phyloP scores from a whole-genome alignment of 148 eudicot genomes.

The Vaccinium myrtillus region DNA sequence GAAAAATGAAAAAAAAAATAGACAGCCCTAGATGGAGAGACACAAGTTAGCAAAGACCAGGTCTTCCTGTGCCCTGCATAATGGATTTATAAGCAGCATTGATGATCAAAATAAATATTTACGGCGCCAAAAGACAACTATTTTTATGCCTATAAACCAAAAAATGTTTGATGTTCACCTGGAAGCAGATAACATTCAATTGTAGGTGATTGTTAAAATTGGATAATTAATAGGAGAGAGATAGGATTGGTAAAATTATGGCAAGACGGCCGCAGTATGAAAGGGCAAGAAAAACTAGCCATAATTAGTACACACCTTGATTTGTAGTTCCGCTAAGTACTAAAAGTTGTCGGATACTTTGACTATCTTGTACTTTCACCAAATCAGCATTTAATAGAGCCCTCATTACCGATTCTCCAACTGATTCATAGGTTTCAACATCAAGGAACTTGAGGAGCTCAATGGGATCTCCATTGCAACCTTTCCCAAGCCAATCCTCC shows the following conservation, averaged over 20 bases:
- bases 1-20: background rate
- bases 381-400: constrained; percentile 69
- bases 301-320: constrained; percentile 51
- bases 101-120: background rate
- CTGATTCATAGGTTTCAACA: constrained; percentile 91
- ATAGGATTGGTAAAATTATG: background rate
- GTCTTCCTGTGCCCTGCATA: background rate
- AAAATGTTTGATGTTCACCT: background rate
- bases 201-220: constrained; percentile 7
- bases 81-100: background rate
- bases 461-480: constrained; percentile 71
- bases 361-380: constrained; percentile 53
- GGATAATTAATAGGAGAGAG: background rate
- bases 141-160: background rate
- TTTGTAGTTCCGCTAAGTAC: constrained; percentile 29
- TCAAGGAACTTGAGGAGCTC: constrained; percentile 90
- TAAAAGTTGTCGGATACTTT: constrained; percentile 48
- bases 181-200: background rate
- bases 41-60: background rate
- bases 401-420: constrained; percentile 76
- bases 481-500: constrained; percentile 91
- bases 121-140: background rate
- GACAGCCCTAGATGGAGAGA: background rate
- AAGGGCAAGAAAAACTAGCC: constrained; percentile 1
- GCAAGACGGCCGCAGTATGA: background rate